These are phyloP conservation scores for Chlorella sp. DNA, from an alignment of 139 green algal genomes.

Conservation along the genomic window DNA sequence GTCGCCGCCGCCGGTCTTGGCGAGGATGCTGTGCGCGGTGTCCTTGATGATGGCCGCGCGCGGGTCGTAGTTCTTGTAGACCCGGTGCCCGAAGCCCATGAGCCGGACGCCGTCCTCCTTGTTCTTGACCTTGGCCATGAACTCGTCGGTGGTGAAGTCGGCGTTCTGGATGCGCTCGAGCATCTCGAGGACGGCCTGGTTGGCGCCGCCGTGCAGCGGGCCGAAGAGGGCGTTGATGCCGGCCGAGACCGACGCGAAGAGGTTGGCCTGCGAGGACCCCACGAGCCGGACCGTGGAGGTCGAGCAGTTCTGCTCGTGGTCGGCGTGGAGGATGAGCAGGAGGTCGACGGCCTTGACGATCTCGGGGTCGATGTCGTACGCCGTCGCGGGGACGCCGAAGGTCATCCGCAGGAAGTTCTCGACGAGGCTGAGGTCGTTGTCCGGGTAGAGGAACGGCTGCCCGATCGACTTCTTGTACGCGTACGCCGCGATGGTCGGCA, in stretches of 20 bases:
- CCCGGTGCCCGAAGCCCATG: slow-evolving; percentile 95
- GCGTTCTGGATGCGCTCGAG: slow-evolving; percentile 84
- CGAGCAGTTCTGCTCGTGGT: slow-evolving; percentile 98
- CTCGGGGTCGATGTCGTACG: slow-evolving; percentile 83
- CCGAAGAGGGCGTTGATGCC: slow-evolving; percentile 81
- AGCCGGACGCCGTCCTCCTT: slow-evolving; percentile 80
- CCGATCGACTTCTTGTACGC: slow-evolving; percentile 92
- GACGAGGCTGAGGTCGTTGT: slow-evolving; percentile 79
- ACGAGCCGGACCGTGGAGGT: slow-evolving; percentile 46
- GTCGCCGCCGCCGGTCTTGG: slow-evolving; percentile 83
- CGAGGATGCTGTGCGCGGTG: slow-evolving; percentile 45
- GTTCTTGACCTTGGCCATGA: slow-evolving; percentile 58
- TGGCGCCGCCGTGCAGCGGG: slow-evolving; percentile 94
- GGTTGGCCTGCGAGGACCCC: slow-evolving; percentile 10
- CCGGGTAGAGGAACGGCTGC: slow-evolving; percentile 59
- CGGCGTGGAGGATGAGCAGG: slow-evolving; percentile 95
- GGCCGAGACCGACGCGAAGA: neutral
- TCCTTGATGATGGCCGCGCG: slow-evolving; percentile 88
- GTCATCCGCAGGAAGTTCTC: slow-evolving; percentile 99
- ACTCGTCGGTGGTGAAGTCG: slow-evolving; percentile 73
- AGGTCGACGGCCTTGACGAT: slow-evolving; percentile 82
- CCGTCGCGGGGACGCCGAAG: slow-evolving; percentile 51
- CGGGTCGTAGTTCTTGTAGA: slow-evolving; percentile 99
- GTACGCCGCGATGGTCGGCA: slow-evolving; percentile 81
- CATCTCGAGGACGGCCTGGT: slow-evolving; percentile 95